Conservation (phyloP, 148 eudicot genomes). For the Fagopyrum homotropicum region DNA sequence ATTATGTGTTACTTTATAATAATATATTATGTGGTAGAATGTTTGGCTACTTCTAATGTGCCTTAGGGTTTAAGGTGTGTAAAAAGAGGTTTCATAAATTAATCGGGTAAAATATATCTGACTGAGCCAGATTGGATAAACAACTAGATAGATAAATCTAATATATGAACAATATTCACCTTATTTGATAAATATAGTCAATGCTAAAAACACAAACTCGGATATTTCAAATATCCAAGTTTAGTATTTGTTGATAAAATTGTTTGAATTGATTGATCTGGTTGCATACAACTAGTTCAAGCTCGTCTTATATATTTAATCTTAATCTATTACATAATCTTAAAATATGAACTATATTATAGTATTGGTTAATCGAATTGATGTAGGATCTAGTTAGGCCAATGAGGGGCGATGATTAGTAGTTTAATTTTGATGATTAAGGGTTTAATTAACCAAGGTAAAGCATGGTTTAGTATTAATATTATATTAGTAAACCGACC, state of each 20-base stretch:
- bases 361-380: not conserved
- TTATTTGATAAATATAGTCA: too few species aligned
- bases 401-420: not conserved
- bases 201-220: too few species aligned
- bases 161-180: too few species aligned
- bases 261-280: too few species aligned
- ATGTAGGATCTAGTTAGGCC: slow-evolving; percentile 10
- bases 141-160: too few species aligned
- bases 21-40: not conserved
- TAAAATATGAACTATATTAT: not conserved
- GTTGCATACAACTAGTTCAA: too few species aligned
- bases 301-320: not conserved
- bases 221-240: too few species aligned
- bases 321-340: not conserved
- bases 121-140: not conserved
- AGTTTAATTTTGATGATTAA: slow-evolving; percentile 7
- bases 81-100: not conserved
- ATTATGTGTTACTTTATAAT: not conserved
- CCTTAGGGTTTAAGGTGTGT: not conserved
- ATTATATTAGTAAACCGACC: not conserved
- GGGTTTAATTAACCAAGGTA: not conserved
- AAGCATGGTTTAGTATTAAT: not conserved
- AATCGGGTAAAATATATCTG: too few species aligned
- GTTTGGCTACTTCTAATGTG: not conserved
- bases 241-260: too few species aligned